phyloP scores from a whole-genome alignment of 1,284 basidiomycete species.

The Puccinia polysora region DNA sequence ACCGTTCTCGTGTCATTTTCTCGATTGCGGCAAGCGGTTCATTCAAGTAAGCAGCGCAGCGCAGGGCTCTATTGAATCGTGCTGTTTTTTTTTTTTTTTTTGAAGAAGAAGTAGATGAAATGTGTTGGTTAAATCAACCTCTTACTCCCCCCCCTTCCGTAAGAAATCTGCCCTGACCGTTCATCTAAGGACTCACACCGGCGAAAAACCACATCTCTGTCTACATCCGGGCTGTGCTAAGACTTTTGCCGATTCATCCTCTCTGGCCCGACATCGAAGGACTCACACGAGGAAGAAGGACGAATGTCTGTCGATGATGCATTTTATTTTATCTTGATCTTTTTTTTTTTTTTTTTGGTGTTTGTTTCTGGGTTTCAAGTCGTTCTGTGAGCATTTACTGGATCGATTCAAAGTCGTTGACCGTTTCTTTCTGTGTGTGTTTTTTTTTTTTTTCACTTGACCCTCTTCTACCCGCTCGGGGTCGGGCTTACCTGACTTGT shows the following conservation, averaged over 20 bases:
- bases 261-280: slow-evolving; percentile 76
- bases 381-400: too few species aligned
- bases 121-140: not conserved
- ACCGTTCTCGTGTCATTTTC: slow-evolving; percentile 62
- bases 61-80: slow-evolving; percentile 16
- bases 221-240: slow-evolving; percentile 76
- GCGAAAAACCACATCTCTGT: slow-evolving; percentile 80
- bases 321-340: too few species aligned
- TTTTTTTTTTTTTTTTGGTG: too few species aligned
- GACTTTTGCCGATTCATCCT: slow-evolving; percentile 80
- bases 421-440: too few species aligned
- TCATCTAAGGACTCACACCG: slow-evolving; percentile 77
- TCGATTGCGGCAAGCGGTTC: slow-evolving; percentile 73
- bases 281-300: slow-evolving; percentile 60
- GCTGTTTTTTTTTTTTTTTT: slow-evolving; percentile 45
- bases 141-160: not conserved
- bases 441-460: too few species aligned
- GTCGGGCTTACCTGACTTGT: too few species aligned
- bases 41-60: slow-evolving; percentile 65
- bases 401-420: too few species aligned
- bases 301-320: too few species aligned
- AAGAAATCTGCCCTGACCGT: slow-evolving; percentile 79
- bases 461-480: too few species aligned
- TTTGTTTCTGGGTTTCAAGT: too few species aligned
- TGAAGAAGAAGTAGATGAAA: slow-evolving; percentile 14